phyloP scores from a whole-genome alignment of 202 grass and related monocot species.

The Cymbopogon flexuosus region DNA sequence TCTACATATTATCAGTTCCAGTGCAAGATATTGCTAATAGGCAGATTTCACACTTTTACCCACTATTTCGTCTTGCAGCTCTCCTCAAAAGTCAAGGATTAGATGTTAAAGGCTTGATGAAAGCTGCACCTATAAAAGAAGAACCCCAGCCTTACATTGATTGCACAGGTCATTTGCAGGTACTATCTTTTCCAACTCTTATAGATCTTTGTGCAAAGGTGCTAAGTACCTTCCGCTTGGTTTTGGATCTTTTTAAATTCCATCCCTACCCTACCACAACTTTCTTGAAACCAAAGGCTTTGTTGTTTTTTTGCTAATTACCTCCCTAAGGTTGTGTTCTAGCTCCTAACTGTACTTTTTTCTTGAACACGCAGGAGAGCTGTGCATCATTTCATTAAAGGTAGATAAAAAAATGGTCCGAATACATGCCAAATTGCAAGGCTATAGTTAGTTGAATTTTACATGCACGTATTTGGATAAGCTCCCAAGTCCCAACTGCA shows the following conservation, averaged over 20 bases:
- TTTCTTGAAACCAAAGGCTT: neutral
- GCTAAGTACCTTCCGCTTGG: neutral
- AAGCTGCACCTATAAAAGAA: conserved; percentile 52
- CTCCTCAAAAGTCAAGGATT: conserved; percentile 75
- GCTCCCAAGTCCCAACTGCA: neutral
- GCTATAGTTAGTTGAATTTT: too few species aligned
- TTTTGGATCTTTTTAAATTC: neutral
- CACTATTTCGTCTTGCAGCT: conserved; percentile 39
- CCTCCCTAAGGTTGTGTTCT: neutral
- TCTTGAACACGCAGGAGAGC: neutral
- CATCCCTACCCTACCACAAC: neutral
- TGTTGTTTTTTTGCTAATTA: neutral
- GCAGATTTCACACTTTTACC: neutral
- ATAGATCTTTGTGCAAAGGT: conserved; percentile 6
- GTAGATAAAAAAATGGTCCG: neutral
- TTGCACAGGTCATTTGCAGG: conserved; percentile 72
- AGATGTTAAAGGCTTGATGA: conserved; percentile 75
- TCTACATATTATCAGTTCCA: conserved; percentile 8
- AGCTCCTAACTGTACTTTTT: neutral
- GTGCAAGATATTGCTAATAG: neutral
- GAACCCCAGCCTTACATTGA: conserved; percentile 65
- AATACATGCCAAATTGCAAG: too few species aligned
- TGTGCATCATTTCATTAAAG: neutral
- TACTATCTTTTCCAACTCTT: conserved; percentile 7
- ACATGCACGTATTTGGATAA: too few species aligned